phyloP scores from a whole-genome alignment of 495 filamentous ascomycete species.

The Penicillium lividum region DNA sequence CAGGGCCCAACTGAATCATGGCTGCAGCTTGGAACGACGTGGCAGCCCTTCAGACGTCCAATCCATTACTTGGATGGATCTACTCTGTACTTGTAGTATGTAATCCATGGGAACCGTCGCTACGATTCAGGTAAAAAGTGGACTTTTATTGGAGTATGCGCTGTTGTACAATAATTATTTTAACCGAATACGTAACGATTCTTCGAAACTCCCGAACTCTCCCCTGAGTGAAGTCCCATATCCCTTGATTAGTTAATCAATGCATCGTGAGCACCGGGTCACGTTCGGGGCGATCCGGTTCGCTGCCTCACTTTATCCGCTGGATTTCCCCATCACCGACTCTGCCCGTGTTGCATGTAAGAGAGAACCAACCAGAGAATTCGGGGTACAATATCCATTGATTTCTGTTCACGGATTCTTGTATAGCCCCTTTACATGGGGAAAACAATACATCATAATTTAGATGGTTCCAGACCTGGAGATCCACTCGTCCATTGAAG shows the following conservation, averaged over 20 bases:
- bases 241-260: slow-evolving; percentile 1
- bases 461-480: background rate
- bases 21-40: slow-evolving; percentile 25
- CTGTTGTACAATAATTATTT: too few species aligned
- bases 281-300: slow-evolving; percentile 41
- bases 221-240: background rate
- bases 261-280: slow-evolving; percentile 19
- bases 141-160: background rate
- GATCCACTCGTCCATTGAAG: slow-evolving; percentile 1
- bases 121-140: background rate
- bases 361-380: slow-evolving; percentile 1
- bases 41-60: slow-evolving; percentile 22
- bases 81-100: background rate
- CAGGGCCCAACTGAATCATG: slow-evolving; percentile 22
- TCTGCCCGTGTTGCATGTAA: slow-evolving; percentile 11
- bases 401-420: background rate
- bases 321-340: slow-evolving; percentile 13
- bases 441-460: background rate
- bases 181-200: background rate
- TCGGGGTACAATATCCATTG: background rate
- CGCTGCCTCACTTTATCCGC: slow-evolving; percentile 47
- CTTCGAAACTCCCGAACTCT: background rate
- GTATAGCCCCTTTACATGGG: background rate
- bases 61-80: slow-evolving; percentile 4
- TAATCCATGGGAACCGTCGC: background rate